Evolutionary conservation across 208 protist genomes (phyloP).

Genomic region (Crithidia brevicula): DNA sequence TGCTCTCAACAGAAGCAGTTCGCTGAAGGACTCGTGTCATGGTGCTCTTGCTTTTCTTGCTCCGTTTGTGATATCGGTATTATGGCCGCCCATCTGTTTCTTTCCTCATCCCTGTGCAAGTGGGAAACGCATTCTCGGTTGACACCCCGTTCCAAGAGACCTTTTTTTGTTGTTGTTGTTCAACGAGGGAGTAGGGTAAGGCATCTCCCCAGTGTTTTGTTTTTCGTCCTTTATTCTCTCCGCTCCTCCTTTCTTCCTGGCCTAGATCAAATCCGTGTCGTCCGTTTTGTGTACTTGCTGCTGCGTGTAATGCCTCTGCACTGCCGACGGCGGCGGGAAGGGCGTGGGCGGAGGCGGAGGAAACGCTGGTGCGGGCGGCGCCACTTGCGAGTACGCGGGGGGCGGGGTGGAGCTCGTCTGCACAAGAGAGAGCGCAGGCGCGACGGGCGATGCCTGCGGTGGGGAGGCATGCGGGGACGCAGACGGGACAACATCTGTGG

Average conservation of each 20-base stretch:
- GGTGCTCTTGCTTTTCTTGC: no score
- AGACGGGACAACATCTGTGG: no score
- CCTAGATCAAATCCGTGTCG: conserved; percentile 26
- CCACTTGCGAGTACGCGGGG: neutral
- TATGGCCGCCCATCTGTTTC: no score
- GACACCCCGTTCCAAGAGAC: no score
- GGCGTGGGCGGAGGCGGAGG: neutral
- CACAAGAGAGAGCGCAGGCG: neutral
- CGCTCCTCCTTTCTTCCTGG: neutral
- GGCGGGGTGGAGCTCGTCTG: neutral
- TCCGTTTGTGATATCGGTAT: no score
- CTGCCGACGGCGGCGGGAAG: neutral
- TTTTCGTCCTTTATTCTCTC: neutral
- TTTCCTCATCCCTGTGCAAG: no score
- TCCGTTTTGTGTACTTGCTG: neutral
- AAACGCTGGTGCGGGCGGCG: neutral
- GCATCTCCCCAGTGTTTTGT: no score
- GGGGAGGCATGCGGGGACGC: neutral
- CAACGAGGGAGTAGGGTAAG: no score
- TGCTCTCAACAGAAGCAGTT: no score
- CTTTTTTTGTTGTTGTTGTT: no score
- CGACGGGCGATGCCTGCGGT: neutral
- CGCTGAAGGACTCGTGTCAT: no score
- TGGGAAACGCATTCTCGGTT: no score
- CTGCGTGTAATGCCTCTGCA: neutral